Percentiles rank a stretch among this genome's conserved stretches.
phyloP scores from a whole-genome alignment of 2,329 filamentous ascomycete genomes.

The Corniculantispora saksenae region DNA sequence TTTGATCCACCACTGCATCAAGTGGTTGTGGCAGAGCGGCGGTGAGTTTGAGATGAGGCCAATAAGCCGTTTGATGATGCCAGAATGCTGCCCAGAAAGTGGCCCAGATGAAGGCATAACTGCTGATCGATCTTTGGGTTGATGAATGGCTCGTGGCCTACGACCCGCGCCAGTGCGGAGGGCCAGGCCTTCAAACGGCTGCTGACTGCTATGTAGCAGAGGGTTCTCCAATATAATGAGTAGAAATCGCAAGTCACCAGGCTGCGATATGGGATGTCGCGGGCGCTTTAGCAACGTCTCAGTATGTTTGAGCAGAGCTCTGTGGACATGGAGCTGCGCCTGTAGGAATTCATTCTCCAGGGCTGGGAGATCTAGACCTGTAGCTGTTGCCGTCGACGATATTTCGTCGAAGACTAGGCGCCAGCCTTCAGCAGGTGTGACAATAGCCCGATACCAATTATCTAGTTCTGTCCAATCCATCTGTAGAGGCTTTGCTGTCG shows the following conservation, averaged over 20 bases:
- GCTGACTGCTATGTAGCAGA: conserved; percentile 57
- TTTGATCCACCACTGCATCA: conserved; percentile 77
- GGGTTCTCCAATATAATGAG: conserved; percentile 80
- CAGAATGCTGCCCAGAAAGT: conserved; percentile 69
- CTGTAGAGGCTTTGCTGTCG: conserved; percentile 52
- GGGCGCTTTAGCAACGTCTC: conserved; percentile 81
- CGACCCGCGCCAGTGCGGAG: conserved; percentile 30
- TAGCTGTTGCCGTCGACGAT: conserved; percentile 31
- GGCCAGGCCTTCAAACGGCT: conserved; percentile 43
- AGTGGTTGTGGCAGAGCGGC: conserved; percentile 71
- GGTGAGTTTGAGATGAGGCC: conserved; percentile 78
- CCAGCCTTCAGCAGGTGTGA: conserved; percentile 71
- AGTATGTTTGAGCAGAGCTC: conserved; percentile 72
- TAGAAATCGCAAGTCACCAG: conserved; percentile 74
- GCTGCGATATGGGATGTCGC: conserved; percentile 65
- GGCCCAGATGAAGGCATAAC: conserved; percentile 40
- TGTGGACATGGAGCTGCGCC: conserved; percentile 69
- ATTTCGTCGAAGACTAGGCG: conserved; percentile 58
- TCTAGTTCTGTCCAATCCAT: conserved; percentile 73
- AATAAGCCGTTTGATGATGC: conserved; percentile 80
- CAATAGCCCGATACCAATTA: conserved; percentile 73
- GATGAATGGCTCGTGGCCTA: conserved; percentile 22
- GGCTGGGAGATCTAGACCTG: conserved; percentile 38
- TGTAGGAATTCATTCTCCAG: conserved; percentile 50
- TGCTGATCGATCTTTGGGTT: conserved; percentile 24